Base-by-base conservation (phyloP, 1,139 yeast genomes). In the Wickerhamiella pararugosa region DNA sequence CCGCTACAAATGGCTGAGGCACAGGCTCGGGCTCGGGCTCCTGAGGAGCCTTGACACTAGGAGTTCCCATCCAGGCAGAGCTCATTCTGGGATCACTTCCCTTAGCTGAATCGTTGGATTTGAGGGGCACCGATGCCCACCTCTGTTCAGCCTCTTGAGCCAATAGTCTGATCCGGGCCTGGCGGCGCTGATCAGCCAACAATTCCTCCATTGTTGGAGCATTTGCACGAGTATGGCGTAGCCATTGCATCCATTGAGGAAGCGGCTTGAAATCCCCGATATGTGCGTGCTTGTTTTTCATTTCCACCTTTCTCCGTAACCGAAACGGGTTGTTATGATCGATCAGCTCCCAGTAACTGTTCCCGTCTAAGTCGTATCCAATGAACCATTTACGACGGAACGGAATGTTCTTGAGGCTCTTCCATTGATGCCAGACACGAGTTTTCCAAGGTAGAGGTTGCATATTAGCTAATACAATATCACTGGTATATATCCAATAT, bases 161-260 rank as follows among this genome's bases (percentile, higher is more conserved):
- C 51, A 78, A 62, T 1, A 69, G 55, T 55, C 75, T 72, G 50
- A 82, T 65, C 25, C 65, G 63, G 39, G 65, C 65, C 45, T 76
- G 76, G 38, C 94, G 65, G 21, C 63, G 52, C 51, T 73, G 67
- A 50, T 82, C 93, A 3, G 62, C 63, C 4, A 70, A 49, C 37
- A 82, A 66, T 49, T 81, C 93, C 37, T 70, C 66, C 31, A 82
- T 53, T 1, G 76, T 65, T 0, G 94, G 94, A 2, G 77, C 67
- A 1, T 61, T 54, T 1, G 65, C 60, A 41, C 93, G 65, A 1
- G 83, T 75, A 51, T 74, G 66, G 41, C 92, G 60, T 25, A 83
- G 65, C 94, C 94, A 82, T 55, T 79, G 87, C 35, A 73, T 63
- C 93, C 94, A 82, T 53, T 76, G 87, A 1, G 90, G 71, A 6